These are phyloP conservation scores for Podosphaera aphanis DNA, from an alignment of 2,329 filamentous ascomycete species.

Conservation along the genomic window DNA sequence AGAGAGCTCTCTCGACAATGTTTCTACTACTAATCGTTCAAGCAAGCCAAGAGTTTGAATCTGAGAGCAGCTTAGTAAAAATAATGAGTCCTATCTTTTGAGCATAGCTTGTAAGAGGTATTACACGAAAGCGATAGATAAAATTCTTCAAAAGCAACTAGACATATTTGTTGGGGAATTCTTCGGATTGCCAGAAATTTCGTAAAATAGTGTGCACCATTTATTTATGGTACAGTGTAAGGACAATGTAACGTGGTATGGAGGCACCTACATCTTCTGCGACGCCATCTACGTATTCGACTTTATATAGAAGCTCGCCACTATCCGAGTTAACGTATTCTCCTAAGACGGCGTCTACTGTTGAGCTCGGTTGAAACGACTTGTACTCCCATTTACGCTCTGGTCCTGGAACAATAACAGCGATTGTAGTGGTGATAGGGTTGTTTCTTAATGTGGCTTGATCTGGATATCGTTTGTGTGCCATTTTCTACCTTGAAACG, in stretches of 20 bases:
- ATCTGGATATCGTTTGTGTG: no score
- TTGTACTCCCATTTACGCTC: constrained; percentile 13
- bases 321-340: constrained; percentile 6
- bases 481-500: no score
- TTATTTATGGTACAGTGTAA: neutral
- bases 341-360: constrained; percentile 13
- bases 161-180: no score
- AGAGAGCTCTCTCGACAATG: no score
- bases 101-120: no score
- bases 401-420: constrained; percentile 11
- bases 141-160: neutral
- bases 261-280: constrained; percentile 13
- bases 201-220: neutral
- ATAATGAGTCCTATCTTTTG: neutral
- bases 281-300: constrained; percentile 16
- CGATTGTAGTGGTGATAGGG: constrained; percentile 3
- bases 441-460: constrained; percentile 1
- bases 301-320: constrained; percentile 10
- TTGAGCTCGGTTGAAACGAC: constrained; percentile 10
- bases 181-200: no score
- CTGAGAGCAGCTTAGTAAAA: neutral
- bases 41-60: neutral
- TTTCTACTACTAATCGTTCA: neutral
- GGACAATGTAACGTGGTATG: neutral
- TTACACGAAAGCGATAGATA: no score